These are phyloP conservation scores for Astragalus membranaceus DNA, from an alignment of 306 rosid genomes.

Conservation along the genomic window DNA sequence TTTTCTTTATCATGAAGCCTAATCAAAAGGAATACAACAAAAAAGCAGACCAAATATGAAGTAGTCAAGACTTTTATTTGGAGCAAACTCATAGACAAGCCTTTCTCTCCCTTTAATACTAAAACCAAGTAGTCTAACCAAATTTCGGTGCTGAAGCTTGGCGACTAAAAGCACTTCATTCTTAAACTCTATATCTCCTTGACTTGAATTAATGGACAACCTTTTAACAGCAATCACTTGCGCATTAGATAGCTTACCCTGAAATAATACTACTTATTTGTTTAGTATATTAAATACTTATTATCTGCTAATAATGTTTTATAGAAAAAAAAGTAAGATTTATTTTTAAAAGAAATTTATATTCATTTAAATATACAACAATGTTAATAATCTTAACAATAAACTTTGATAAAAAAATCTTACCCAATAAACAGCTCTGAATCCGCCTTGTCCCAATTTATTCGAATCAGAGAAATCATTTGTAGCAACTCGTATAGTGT, in stretches of 20 bases:
- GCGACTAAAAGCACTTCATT: conserved; percentile 35
- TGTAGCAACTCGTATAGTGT: conserved; percentile 23
- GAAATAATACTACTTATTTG: background rate
- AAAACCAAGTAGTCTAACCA: conserved; percentile 25
- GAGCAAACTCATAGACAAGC: conserved; percentile 42
- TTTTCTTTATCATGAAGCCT: too few species aligned
- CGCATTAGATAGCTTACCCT: conserved; percentile 9
- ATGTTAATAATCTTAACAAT: too few species aligned
- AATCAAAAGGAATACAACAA: too few species aligned
- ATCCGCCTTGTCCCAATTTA: conserved; percentile 30
- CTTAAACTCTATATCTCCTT: conserved; percentile 36
- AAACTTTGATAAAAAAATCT: too few species aligned
- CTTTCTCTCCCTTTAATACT: conserved; percentile 19
- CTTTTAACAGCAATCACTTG: conserved; percentile 22
- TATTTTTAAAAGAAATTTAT: too few species aligned
- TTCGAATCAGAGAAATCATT: conserved; percentile 20
- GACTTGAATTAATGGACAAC: conserved; percentile 6
- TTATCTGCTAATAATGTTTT: too few species aligned
- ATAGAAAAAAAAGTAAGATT: too few species aligned
- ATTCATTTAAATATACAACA: too few species aligned
- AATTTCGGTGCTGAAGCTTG: conserved; percentile 25
- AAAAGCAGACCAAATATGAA: conserved; percentile 27
- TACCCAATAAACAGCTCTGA: conserved; percentile 27
- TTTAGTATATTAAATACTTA: too few species aligned
- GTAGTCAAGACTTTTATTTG: conserved; percentile 40